Base-by-base conservation (phyloP, 2,329 filamentous ascomycete species). In the Coniella lustricola region DNA sequence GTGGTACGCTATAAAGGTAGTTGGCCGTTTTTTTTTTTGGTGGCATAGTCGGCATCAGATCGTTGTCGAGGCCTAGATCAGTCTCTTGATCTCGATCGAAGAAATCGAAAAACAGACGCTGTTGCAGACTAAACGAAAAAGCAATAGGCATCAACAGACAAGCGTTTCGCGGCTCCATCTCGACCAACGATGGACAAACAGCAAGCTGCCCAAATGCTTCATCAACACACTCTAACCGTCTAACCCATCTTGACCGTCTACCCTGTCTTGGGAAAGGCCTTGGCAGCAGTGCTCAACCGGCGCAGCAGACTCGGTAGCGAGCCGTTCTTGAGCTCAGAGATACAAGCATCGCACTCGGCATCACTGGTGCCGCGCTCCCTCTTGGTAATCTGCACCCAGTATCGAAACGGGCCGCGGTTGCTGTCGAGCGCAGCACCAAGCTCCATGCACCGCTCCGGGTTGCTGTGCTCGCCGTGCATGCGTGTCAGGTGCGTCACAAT, bases 341-440 rank as follows among this genome's bases (percentile, higher is more conserved):
- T 60, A 62, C 64, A 16, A 67, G 68, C 65, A 7, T 73, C 64
- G 29, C 67, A 42, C 3, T 53, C 50, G 2, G 54, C 47, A 44
- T 69, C 62, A 0, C 63, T 58, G 9, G 68, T 10, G 10, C 5
- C 55, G 17, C 67, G 64, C 50, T 69, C 65, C 4, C 56, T 57
- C 36, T 67, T 65, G 4, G 70, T 71, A 33, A 65, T 62, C 9
- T 65, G 64, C n/a, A 73, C 60, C 70, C 70, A 74, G 56, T 74
- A 71, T 57, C 70, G 66, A 50, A 74, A 72, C 0, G 71, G 70
- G 0, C 71, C 70, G 65, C 70, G 64, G 52, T 73, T 74, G 31
- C 59, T 57, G 12, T 61, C 59, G 7, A 74, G 62, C 0, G 70
- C 70, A 14, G 61, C 62, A 14, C 70, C 70, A 3, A 74, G 60